Percentiles rank a stretch among this genome's conserved stretches.
Conservation (phyloP, 23 red algal genomes). For the Chondrus crispus region DNA sequence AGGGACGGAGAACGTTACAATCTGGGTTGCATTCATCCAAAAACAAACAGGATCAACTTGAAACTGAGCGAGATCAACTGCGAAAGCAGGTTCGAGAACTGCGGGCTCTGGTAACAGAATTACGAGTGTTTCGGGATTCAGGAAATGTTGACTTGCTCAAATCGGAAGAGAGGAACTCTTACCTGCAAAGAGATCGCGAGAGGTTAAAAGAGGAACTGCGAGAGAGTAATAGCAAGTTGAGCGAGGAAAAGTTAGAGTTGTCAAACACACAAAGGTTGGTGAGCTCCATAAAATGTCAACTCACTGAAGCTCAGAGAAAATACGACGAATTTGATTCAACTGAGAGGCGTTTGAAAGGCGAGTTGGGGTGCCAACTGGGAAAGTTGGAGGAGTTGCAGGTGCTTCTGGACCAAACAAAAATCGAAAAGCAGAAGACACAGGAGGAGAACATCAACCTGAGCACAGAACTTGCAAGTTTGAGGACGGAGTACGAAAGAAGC, state of each 20-base stretch:
- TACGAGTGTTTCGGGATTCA: not conserved
- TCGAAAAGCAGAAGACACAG: not conserved
- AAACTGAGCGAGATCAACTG: not conserved
- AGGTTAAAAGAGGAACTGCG: not conserved
- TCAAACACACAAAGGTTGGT: not conserved
- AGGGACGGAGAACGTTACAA: not conserved
- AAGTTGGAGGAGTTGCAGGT: conserved; percentile 1
- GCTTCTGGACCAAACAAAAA: not conserved
- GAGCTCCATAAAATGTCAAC: not conserved
- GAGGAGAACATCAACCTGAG: not conserved
- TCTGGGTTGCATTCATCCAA: not conserved
- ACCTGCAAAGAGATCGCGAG: conserved; percentile 20
- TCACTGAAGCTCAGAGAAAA: not conserved
- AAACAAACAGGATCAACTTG: not conserved
- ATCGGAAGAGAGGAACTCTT: not conserved
- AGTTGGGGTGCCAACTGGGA: not conserved
- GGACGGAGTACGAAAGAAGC: not conserved
- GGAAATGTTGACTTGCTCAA: not conserved
- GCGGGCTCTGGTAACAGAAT: not conserved
- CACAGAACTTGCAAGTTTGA: conserved; percentile 4
- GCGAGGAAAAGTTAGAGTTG: not conserved
- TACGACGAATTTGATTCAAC: not conserved
- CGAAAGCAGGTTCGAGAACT: not conserved
- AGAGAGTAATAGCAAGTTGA: not conserved
- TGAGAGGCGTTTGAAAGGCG: not conserved